Conservation (phyloP, 2,329 filamentous ascomycete genomes). For the Trichoderma oligosporum region DNA sequence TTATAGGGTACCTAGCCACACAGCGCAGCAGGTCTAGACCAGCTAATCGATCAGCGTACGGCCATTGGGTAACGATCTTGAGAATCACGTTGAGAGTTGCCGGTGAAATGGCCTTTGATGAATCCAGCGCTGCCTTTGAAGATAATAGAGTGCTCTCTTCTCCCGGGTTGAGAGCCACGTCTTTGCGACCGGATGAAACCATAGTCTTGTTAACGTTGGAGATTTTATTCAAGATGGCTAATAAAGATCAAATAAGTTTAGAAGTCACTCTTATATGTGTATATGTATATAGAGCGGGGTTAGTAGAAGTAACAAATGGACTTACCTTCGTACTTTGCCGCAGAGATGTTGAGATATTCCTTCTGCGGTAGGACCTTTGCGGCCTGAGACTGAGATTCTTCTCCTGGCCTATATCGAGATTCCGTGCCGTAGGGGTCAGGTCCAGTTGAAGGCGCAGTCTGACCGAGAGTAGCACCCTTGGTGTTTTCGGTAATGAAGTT, state of each 20-base stretch:
- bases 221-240: slow-evolving; percentile 72
- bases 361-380: slow-evolving; percentile 71
- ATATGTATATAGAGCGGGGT: no score
- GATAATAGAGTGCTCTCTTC: slow-evolving; percentile 61
- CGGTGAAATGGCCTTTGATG: slow-evolving; percentile 46
- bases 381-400: slow-evolving; percentile 36
- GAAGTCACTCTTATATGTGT: no score
- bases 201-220: slow-evolving; percentile 70
- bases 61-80: slow-evolving; percentile 75
- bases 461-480: slow-evolving; percentile 77
- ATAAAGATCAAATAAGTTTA: slow-evolving; percentile 28
- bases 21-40: slow-evolving; percentile 86
- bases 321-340: slow-evolving; percentile 63
- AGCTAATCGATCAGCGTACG: slow-evolving; percentile 73
- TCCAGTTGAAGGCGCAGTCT: slow-evolving; percentile 47
- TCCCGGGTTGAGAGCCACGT: slow-evolving; percentile 66
- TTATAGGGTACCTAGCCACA: slow-evolving; percentile 63
- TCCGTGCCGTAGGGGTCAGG: slow-evolving; percentile 76
- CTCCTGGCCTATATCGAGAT: slow-evolving; percentile 70
- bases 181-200: slow-evolving; percentile 67
- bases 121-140: slow-evolving; percentile 62
- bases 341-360: slow-evolving; percentile 71
- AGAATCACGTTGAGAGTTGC: slow-evolving; percentile 61
- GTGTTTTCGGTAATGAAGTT: slow-evolving; percentile 92
- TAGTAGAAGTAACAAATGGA: not conserved